A percentile compares a stretch with the other conserved stretches of the same genome.
phyloP scores from a whole-genome alignment of 1,139 yeast genomes.

The Pneumocystis sp. region DNA sequence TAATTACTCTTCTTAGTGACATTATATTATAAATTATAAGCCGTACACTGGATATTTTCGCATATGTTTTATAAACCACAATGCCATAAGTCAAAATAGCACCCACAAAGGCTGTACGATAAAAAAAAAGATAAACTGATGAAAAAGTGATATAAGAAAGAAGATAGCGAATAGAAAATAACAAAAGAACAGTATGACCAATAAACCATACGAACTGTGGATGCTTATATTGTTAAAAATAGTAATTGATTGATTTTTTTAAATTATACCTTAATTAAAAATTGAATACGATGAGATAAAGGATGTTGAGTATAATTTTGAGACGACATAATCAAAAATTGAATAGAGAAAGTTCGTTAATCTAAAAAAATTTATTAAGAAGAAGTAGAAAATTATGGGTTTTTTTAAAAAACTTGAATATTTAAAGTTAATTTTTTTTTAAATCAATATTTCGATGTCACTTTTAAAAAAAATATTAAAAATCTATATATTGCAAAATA shows the following conservation, averaged over 20 bases:
- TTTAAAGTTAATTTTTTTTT: not conserved
- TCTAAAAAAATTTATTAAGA: not conserved
- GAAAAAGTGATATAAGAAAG: conserved; percentile 31
- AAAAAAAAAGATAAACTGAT: conserved; percentile 33
- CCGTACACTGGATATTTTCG: conserved; percentile 8
- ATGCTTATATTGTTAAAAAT: conserved; percentile 1
- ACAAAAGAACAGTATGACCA: conserved; percentile 59
- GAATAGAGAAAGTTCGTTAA: not conserved
- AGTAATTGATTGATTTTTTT: not conserved
- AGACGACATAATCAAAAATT: not conserved
- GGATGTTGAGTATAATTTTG: not conserved
- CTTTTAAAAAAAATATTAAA: not conserved
- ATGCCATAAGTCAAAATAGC: conserved; percentile 64
- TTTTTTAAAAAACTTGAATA: not conserved
- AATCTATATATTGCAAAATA: no score
- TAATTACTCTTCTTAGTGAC: not conserved
- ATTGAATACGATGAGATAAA: not conserved
- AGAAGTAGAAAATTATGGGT: not conserved
- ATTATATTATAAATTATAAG: not conserved
- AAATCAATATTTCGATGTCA: not conserved
- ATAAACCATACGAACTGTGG: conserved; percentile 18
- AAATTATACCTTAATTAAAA: not conserved
- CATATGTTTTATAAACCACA: conserved; percentile 43
- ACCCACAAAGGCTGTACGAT: conserved; percentile 47
- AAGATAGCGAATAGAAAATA: conserved; percentile 39